A percentile compares a stretch with the other conserved stretches of the same genome.
phyloP scores from a whole-genome alignment of 768 basidiomycete species.

The Rhizopogon roseolus region DNA sequence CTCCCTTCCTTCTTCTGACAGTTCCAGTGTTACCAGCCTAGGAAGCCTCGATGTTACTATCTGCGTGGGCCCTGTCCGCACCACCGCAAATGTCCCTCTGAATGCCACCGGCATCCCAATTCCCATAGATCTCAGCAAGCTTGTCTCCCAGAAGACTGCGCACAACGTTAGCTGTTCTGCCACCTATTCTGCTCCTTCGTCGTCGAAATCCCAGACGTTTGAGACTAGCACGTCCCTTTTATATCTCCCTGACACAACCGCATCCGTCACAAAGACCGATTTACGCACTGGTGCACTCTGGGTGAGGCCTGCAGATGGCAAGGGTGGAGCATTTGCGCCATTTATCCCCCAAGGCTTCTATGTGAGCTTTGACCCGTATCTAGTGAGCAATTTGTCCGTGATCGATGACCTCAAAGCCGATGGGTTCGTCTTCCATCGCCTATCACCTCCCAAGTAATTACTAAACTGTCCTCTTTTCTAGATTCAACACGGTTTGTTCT shows the following conservation, averaged over 20 bases:
- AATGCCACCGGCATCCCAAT: slow-evolving; percentile 33
- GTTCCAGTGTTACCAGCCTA: background rate
- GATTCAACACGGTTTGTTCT: slow-evolving; percentile 16
- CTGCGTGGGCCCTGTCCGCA: slow-evolving; percentile 18
- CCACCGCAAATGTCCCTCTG: slow-evolving; percentile 27
- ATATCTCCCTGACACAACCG: slow-evolving; percentile 34
- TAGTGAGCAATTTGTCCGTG: slow-evolving; percentile 46
- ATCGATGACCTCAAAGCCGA: slow-evolving; percentile 54
- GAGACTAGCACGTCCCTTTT: slow-evolving; percentile 26
- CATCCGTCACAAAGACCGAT: slow-evolving; percentile 45
- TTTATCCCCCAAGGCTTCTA: slow-evolving; percentile 75
- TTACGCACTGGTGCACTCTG: slow-evolving; percentile 40
- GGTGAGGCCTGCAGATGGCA: slow-evolving; percentile 26
- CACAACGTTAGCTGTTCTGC: slow-evolving; percentile 33
- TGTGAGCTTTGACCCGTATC: slow-evolving; percentile 50
- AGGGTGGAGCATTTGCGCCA: slow-evolving; percentile 24
- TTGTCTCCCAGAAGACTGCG: slow-evolving; percentile 24
- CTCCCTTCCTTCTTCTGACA: slow-evolving; percentile 5
- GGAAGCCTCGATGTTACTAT: slow-evolving; percentile 25
- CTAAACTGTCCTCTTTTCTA: too few species aligned
- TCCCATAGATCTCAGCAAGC: slow-evolving; percentile 23
- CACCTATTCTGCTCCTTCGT: slow-evolving; percentile 12
- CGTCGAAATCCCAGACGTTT: slow-evolving; percentile 22
- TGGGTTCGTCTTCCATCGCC: slow-evolving; percentile 31
- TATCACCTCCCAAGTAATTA: too few species aligned